A percentile compares a stretch with the other conserved stretches of the same genome.
phyloP scores from a whole-genome alignment of 305 asterid species.

The Plantago coronopus region DNA sequence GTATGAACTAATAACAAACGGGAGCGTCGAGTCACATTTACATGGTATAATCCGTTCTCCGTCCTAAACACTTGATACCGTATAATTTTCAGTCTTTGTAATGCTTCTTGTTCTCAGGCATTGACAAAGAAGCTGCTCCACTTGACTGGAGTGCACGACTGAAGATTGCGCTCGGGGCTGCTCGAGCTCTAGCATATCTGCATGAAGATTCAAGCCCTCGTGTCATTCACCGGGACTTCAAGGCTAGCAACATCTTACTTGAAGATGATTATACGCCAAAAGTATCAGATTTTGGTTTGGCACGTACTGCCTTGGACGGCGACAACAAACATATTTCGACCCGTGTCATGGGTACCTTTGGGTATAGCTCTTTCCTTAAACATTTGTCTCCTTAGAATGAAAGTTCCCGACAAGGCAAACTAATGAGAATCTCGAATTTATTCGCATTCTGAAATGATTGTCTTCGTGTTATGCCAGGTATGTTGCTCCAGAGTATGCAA shows the following conservation, averaged over 20 bases:
- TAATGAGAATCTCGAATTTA: not conserved
- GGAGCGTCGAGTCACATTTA: slow-evolving; percentile 91
- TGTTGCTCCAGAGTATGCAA: slow-evolving; percentile 98
- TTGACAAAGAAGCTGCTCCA: slow-evolving; percentile 67
- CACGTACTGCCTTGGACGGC: slow-evolving; percentile 78
- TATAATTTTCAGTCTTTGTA: slow-evolving; percentile 9
- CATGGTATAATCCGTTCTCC: slow-evolving; percentile 51
- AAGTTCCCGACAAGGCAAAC: too few species aligned
- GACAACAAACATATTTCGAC: slow-evolving; percentile 81
- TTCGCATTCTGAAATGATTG: not conserved
- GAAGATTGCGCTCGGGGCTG: slow-evolving; percentile 96
- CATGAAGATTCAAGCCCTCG: slow-evolving; percentile 99
- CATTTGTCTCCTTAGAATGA: not conserved
- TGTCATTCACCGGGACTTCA: slow-evolving; percentile 94
- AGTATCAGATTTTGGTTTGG: slow-evolving; percentile 94
- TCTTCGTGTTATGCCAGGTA: slow-evolving; percentile 42
- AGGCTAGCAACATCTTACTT: slow-evolving; percentile 88
- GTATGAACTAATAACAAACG: slow-evolving; percentile 82
- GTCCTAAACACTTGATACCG: not conserved
- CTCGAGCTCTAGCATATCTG: slow-evolving; percentile 89
- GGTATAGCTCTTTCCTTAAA: slow-evolving; percentile 39
- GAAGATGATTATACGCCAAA: slow-evolving; percentile 88
- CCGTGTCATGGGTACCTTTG: slow-evolving; percentile 98
- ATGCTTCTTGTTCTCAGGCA: slow-evolving; percentile 42
- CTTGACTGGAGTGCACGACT: slow-evolving; percentile 85